Evolutionary conservation across 164 flowering plant species (phyloP), one percentile per base, ranked within the genome.

Genomic region (Vitis riparia): DNA sequence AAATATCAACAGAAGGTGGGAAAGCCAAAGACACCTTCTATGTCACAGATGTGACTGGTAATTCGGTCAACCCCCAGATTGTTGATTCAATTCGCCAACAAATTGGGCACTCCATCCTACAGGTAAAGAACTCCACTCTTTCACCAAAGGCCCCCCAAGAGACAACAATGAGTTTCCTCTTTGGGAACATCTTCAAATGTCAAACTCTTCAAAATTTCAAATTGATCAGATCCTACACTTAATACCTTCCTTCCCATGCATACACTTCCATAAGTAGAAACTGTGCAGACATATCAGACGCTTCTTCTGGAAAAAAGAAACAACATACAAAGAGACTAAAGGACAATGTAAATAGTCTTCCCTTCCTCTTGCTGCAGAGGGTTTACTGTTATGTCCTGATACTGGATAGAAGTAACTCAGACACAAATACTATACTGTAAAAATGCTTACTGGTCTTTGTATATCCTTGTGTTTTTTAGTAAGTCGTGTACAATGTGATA

Each of bases 1-100:
- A 88, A 69, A 87, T 94, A 51, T 77, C 90, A 32, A 92, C 97
- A 15, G 78, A 78, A 74, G 76, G 81, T 23, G 89, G 93, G 27
- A 86, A 87, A 77, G 97, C 92, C 30, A 76, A 69, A 55, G 88
- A 88, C 78, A 91, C 83, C 0, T 94, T 92, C 78, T 85, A 88
- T 66, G 92, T 92, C 56, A 84, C 89, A 7, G 97, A 92, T 71
- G 88, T 84, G 67, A 74, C 85, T 29, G 98, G 98, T 17, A 83
- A 75, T 75, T 85, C 95, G 0, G 94, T 91, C 11, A 92, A 89
- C 49, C 75, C 87, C 48, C 85, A 19, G 81, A 83, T 82, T 13
- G 71, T 94, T 11, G 95, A 91, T 13, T 87, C 90, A 1, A 86
- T 94, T 12, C 78, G 88, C 27, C 67, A 62, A 16, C 85, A 88